These are phyloP conservation scores for Brassica carinata DNA, from an alignment of 345 rosid species.

Conservation along the genomic window DNA sequence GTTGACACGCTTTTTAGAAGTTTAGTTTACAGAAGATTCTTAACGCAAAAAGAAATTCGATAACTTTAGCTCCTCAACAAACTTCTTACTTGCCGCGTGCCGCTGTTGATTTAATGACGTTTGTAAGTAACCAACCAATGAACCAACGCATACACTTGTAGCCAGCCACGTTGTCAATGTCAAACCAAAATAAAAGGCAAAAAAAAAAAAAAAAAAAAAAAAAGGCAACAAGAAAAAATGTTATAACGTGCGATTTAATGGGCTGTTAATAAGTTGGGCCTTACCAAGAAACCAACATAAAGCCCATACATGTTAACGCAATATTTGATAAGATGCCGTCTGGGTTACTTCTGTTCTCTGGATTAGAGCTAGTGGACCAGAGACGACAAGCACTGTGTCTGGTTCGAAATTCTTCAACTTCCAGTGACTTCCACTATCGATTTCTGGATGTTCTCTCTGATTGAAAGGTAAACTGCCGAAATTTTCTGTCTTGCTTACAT, in stretches of 20 bases:
- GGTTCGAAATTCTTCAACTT: constrained; percentile 14
- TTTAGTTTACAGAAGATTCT: not conserved
- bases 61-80: not conserved
- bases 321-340: not conserved
- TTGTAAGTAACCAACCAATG: not conserved
- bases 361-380: not conserved
- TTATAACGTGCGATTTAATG: not conserved
- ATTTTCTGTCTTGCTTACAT: not conserved
- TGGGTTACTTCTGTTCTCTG: not conserved
- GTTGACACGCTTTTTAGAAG: not conserved
- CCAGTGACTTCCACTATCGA: not conserved
- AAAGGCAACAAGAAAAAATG: not conserved
- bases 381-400: not conserved
- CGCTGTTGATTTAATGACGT: not conserved
- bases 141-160: not conserved
- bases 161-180: not conserved
- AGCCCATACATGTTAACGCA: not conserved
- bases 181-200: not conserved
- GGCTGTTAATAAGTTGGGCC: not conserved
- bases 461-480: not conserved
- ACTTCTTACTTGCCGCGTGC: not conserved
- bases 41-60: not conserved
- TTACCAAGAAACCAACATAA: not conserved
- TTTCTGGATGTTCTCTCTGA: constrained; percentile 15
- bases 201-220: not conserved